Evolutionary conservation across 208 protist species (phyloP).

Genomic region (Leishmania martiniquensis): DNA sequence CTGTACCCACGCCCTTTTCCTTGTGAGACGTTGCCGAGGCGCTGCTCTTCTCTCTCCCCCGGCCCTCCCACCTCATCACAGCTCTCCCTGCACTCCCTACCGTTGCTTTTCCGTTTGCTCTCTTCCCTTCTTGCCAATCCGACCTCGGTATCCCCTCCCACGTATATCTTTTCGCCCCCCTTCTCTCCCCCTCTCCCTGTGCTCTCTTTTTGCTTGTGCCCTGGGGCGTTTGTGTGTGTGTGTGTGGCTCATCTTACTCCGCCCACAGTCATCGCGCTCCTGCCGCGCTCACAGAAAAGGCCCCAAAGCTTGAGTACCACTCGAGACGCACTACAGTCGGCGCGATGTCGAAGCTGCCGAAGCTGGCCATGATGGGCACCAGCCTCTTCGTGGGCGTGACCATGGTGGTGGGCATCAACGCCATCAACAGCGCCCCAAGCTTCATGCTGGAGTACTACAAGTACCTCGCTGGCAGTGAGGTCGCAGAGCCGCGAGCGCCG

Average conservation of each 20-base stretch:
- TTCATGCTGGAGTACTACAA: constrained; percentile 91
- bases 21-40: background rate
- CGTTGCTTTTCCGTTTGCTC: background rate
- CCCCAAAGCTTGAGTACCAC: background rate
- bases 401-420: constrained; percentile 91
- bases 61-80: background rate
- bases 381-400: constrained; percentile 80
- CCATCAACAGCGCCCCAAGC: constrained; percentile 80
- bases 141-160: too few species aligned
- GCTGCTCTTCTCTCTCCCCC: background rate
- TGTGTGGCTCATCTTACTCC: background rate
- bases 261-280: background rate
- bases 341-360: constrained; percentile 22
- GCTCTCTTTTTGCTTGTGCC: background rate
- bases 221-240: background rate
- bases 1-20: background rate
- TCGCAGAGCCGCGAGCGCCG: constrained; percentile 31
- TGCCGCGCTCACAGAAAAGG: background rate
- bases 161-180: background rate
- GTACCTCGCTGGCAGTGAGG: constrained; percentile 49
- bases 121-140: too few species aligned
- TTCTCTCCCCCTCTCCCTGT: background rate
- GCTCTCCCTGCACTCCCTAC: background rate
- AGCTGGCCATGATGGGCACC: constrained; percentile 65
- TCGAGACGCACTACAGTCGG: background rate